A percentile compares a stretch with the other conserved stretches of the same genome.
These are phyloP conservation scores for Sechiopsis laciniata DNA, from an alignment of 306 rosid species.

Conservation along the genomic window DNA sequence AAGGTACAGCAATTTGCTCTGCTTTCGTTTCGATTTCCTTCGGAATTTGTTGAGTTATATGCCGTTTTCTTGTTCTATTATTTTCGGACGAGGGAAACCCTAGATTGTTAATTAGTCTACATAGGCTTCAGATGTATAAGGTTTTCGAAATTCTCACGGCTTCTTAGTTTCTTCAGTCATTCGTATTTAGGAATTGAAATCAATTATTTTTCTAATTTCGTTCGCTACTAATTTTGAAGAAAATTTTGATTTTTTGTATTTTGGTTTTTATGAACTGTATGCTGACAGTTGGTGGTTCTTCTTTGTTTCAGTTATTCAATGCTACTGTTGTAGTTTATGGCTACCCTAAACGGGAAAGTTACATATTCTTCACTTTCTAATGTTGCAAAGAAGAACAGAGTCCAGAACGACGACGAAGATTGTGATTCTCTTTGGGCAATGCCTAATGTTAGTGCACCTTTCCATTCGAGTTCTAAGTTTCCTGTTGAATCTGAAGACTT, in stretches of 20 bases:
- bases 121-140: too few species aligned
- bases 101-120: neutral
- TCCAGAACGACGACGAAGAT: constrained; percentile 32
- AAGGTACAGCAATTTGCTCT: neutral
- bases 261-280: constrained; percentile 15
- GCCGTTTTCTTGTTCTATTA: neutral
- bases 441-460: constrained; percentile 29
- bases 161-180: neutral
- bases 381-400: constrained; percentile 40
- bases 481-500: constrained; percentile 43
- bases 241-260: neutral
- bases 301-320: constrained; percentile 20
- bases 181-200: neutral
- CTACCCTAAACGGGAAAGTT: constrained; percentile 39
- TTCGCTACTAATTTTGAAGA: neutral
- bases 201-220: neutral
- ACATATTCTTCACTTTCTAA: constrained; percentile 65
- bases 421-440: constrained; percentile 47
- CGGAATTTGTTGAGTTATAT: too few species aligned
- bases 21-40: neutral
- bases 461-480: constrained; percentile 29
- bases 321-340: constrained; percentile 36
- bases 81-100: neutral
- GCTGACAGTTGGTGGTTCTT: constrained; percentile 13
- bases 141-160: neutral